These are phyloP conservation scores for Epichloe glyceriae DNA, from an alignment of 2,329 filamentous ascomycete genomes.

Conservation along the genomic window DNA sequence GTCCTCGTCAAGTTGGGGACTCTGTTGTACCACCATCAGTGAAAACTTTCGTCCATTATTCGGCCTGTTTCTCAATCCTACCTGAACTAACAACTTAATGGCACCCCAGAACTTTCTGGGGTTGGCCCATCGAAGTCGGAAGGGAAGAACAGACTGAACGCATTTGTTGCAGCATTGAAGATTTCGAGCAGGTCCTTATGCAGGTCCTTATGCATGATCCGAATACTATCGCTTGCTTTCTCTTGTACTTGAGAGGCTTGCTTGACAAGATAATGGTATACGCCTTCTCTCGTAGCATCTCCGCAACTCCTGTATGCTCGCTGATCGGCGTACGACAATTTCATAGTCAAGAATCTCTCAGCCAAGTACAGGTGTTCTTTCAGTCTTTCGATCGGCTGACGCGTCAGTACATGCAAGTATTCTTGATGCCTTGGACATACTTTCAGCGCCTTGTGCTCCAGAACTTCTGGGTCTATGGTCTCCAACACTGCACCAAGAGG, in stretches of 20 bases:
- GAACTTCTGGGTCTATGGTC: neutral
- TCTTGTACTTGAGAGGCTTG: slow-evolving; percentile 13
- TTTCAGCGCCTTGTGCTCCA: neutral
- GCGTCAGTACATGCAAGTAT: slow-evolving; percentile 12
- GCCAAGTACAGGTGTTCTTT: slow-evolving; percentile 13
- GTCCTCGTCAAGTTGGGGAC: slow-evolving; percentile 5
- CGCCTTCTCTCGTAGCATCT: slow-evolving; percentile 11
- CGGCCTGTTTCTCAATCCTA: slow-evolving; percentile 9
- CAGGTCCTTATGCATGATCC: slow-evolving; percentile 18
- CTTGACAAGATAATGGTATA: slow-evolving; percentile 13
- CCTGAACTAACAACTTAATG: slow-evolving; percentile 17
- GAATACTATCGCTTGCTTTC: slow-evolving; percentile 11
- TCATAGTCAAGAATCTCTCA: slow-evolving; percentile 16
- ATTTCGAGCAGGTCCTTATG: slow-evolving; percentile 25
- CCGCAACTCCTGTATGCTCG: slow-evolving; percentile 17
- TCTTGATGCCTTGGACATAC: neutral
- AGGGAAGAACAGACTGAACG: slow-evolving; percentile 32
- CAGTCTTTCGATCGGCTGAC: slow-evolving; percentile 9
- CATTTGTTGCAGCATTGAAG: slow-evolving; percentile 25
- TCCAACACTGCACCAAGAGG: slow-evolving; percentile 1
- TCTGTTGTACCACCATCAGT: slow-evolving; percentile 4
- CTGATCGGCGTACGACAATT: slow-evolving; percentile 15
- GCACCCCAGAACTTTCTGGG: slow-evolving; percentile 31
- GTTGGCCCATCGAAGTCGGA: slow-evolving; percentile 22
- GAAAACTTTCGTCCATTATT: neutral